Evolutionary conservation across 1,139 yeast species (phyloP).

Genomic region (Zygoascus hellenicus): DNA sequence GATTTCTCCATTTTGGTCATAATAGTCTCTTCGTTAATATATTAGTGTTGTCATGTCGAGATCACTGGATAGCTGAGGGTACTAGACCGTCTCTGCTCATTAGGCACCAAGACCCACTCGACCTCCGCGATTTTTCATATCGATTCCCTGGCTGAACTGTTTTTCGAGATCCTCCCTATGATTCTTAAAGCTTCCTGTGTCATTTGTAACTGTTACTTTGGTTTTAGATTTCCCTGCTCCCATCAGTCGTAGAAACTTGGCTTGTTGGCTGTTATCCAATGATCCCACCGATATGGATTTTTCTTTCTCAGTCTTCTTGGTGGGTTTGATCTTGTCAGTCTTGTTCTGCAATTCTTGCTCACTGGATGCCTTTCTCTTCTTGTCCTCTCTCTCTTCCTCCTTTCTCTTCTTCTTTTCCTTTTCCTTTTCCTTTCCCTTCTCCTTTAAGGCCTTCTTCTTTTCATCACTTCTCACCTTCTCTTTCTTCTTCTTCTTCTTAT

Average conservation of each 20-base stretch:
- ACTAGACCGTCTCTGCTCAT: not conserved
- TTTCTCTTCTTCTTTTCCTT: slow-evolving; percentile 5
- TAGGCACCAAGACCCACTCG: slow-evolving; percentile 19
- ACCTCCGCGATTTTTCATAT: slow-evolving; percentile 16
- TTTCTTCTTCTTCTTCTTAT: slow-evolving; percentile 11
- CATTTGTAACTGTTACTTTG: slow-evolving; percentile 13
- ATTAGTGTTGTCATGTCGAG: not conserved
- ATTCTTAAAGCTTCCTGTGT: slow-evolving; percentile 4
- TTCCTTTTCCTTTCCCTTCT: slow-evolving; percentile 8
- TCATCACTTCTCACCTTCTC: slow-evolving; percentile 2
- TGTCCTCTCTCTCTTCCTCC: slow-evolving; percentile 5
- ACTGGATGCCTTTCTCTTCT: slow-evolving; percentile 9
- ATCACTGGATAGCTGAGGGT: not conserved
- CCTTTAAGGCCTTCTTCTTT: slow-evolving; percentile 4
- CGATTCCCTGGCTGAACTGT: slow-evolving; percentile 24
- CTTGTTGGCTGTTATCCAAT: slow-evolving; percentile 21
- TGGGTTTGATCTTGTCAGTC: slow-evolving; percentile 6
- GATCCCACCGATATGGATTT: slow-evolving; percentile 21
- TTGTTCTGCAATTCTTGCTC: slow-evolving; percentile 11
- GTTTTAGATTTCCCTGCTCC: slow-evolving; percentile 22
- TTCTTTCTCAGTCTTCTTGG: not conserved
- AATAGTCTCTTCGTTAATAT: not conserved
- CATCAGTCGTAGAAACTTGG: slow-evolving; percentile 26
- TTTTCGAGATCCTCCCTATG: slow-evolving; percentile 19
- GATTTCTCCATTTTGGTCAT: slow-evolving; percentile 8